These are phyloP conservation scores for Fonsecaea multimorphosa DNA, from an alignment of 2,329 filamentous ascomycete genomes.

Conservation along the genomic window DNA sequence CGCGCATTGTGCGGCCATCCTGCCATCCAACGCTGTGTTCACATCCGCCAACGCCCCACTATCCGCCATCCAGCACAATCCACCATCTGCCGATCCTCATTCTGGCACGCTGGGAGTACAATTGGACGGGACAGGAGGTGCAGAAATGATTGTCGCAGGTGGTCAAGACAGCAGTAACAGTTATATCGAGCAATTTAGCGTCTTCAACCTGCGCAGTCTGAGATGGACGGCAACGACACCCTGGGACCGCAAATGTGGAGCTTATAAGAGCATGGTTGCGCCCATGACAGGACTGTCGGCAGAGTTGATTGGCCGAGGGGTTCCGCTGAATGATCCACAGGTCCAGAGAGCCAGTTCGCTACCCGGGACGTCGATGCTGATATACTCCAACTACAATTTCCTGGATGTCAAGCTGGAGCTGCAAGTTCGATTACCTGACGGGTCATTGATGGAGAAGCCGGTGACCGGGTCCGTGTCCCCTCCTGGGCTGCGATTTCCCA, in stretches of 20 bases:
- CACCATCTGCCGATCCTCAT: slow-evolving; percentile 79
- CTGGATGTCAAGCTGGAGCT: slow-evolving; percentile 94
- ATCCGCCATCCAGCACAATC: slow-evolving; percentile 89
- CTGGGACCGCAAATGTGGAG: slow-evolving; percentile 90
- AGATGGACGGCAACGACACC: slow-evolving; percentile 93
- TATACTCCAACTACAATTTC: slow-evolving; percentile 99
- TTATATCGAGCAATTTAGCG: slow-evolving; percentile 98
- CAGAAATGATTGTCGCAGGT: slow-evolving; percentile 96
- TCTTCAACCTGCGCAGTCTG: slow-evolving; percentile 92
- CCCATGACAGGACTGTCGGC: slow-evolving; percentile 64
- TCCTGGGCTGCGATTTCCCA: slow-evolving; percentile 91
- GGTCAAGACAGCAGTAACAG: slow-evolving; percentile 97
- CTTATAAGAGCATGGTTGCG: slow-evolving; percentile 93
- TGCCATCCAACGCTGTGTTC: slow-evolving; percentile 87
- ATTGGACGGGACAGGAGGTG: slow-evolving; percentile 87
- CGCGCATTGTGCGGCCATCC: slow-evolving; percentile 91
- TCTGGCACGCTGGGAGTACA: slow-evolving; percentile 86
- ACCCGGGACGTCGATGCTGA: slow-evolving; percentile 75
- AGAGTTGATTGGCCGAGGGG: slow-evolving; percentile 38
- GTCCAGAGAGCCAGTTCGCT: slow-evolving; percentile 28
- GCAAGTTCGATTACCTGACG: slow-evolving; percentile 84
- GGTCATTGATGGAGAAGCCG: slow-evolving; percentile 80
- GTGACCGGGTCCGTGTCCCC: slow-evolving; percentile 89
- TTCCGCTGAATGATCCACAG: slow-evolving; percentile 32
- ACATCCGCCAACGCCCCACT: slow-evolving; percentile 81